Conservation (phyloP, 2,329 filamentous ascomycete species). For the Sphaerostilbella broomeana region DNA sequence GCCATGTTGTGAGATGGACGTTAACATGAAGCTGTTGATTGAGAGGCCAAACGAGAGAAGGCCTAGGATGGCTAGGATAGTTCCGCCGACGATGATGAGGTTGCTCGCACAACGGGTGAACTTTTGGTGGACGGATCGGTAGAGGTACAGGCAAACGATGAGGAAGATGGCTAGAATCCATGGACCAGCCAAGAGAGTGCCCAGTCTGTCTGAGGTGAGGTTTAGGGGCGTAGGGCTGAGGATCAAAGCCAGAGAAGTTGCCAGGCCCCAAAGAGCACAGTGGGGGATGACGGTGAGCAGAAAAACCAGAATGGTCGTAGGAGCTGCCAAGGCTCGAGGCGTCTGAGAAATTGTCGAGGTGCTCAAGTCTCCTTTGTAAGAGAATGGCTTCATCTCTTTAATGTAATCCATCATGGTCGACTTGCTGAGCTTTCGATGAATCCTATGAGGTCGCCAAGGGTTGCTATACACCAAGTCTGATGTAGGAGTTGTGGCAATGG, state of each 20-base stretch:
- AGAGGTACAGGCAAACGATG: conserved; percentile 28
- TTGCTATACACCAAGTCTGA: conserved; percentile 15
- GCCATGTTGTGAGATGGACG: neutral
- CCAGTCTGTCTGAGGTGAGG: conserved; percentile 34
- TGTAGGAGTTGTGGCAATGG: conserved; percentile 14
- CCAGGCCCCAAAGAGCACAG: conserved; percentile 41
- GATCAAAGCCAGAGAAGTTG: conserved; percentile 40
- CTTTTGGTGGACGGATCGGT: conserved; percentile 23
- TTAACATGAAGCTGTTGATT: conserved; percentile 20
- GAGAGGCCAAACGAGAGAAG: conserved; percentile 39
- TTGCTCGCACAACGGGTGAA: conserved; percentile 30
- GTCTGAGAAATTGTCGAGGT: conserved; percentile 35
- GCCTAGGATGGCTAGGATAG: conserved; percentile 34
- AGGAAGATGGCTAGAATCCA: conserved; percentile 35
- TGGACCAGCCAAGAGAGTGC: conserved; percentile 38
- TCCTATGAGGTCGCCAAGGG: conserved; percentile 18
- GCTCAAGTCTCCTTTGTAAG: conserved; percentile 29
- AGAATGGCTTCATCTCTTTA: conserved; percentile 31
- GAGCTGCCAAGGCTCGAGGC: conserved; percentile 42
- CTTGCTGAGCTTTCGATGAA: conserved; percentile 24
- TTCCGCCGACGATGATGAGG: conserved; percentile 30
- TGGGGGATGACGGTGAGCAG: conserved; percentile 39
- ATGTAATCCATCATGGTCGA: conserved; percentile 33
- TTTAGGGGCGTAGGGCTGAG: conserved; percentile 39
- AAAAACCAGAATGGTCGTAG: conserved; percentile 42